A percentile compares a stretch with the other conserved stretches of the same genome.
Evolutionary conservation across 1,284 basidiomycete genomes (phyloP).

Genomic region (Sporisorium sorghi): DNA sequence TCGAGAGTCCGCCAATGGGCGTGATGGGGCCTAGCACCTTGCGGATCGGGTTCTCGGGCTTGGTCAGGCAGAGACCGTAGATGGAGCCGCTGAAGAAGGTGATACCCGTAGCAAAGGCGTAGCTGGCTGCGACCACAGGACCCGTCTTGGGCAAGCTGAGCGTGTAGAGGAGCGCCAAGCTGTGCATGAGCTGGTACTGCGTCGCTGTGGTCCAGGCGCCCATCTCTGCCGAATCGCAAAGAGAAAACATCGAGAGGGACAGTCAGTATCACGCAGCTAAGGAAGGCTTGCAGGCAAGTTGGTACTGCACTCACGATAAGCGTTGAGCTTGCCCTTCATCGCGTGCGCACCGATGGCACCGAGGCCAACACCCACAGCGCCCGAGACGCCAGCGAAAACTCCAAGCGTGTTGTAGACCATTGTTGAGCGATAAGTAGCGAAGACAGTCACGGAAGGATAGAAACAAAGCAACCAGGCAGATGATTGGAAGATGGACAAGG

Average conservation of each 20-base stretch:
- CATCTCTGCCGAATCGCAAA: constrained; percentile 31
- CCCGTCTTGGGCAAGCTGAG: constrained; percentile 44
- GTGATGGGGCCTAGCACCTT: constrained; percentile 62
- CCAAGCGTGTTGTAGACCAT: constrained; percentile 48
- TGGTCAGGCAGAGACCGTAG: constrained; percentile 64
- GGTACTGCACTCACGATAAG: constrained; percentile 49
- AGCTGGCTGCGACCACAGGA: constrained; percentile 48
- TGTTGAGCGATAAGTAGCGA: constrained; percentile 4
- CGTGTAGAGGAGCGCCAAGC: constrained; percentile 59
- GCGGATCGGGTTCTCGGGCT: constrained; percentile 54
- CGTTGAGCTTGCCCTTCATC: constrained; percentile 59
- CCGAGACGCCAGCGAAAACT: constrained; percentile 54
- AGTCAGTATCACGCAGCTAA: not conserved
- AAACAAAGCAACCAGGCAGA: not conserved
- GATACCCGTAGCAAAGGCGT: constrained; percentile 63
- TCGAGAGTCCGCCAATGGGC: constrained; percentile 62
- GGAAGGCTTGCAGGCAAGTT: not conserved
- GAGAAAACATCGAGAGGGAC: not conserved
- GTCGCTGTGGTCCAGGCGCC: constrained; percentile 64
- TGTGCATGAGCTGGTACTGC: constrained; percentile 66
- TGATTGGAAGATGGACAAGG: not conserved
- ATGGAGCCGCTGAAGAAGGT: constrained; percentile 66
- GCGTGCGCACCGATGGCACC: constrained; percentile 66
- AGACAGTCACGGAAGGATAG: not conserved
- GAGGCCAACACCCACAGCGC: constrained; percentile 52